Base-by-base conservation (phyloP, 371 early-diverging fungal genomes). In the Mortierella polycephala region DNA sequence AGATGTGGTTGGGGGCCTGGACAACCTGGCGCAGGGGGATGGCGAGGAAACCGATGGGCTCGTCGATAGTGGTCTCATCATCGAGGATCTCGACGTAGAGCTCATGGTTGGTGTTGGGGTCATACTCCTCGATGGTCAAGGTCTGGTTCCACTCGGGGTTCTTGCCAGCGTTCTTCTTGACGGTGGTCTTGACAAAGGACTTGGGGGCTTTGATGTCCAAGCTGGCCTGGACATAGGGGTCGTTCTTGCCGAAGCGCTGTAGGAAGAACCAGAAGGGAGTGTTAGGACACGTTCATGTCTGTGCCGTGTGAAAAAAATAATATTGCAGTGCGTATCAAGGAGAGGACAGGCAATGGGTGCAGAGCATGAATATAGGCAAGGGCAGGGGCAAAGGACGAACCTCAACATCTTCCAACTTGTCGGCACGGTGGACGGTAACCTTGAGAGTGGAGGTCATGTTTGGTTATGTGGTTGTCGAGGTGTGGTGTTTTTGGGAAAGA, bases 31-130 rank as follows among this genome's bases (percentile, higher is more conserved):
- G 7, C 53, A 87, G 74, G 44, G 86, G 84, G 37, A 87, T 86
- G 56, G 84, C 84, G 63, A 83, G 74, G 68, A 87, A 87, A 64
- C 84, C 88, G 52, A 87, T 87, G 45, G 83, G 76, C 54, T 71
- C 82, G 51, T 83, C 74, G 18, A 66, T 66, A 20, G 71, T 67
- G 5, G 42, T 50, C 40, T 85, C 86, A 68, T 83, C 73, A 47
- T 87, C 84, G 45, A 83, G 63, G 49, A 87, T 77, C 70, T 86
- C 85, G 21, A 87, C 74, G 49, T 64, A 87, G 20, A 87, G 81
- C n/a, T 83, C n/a, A 39, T 46, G 23, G 30, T 62, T 21, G 16
- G 5, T 0, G 18, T 46, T 13, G 46, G 57, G 51, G 7, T 53
- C 20, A 21, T 55, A 60, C 5, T 47, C 18, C 0, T 61, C 65